Percentiles rank a stretch among this genome's conserved stretches.
Conservation (phyloP, 2,329 filamentous ascomycete species). For the Niveomyces coronatus region DNA sequence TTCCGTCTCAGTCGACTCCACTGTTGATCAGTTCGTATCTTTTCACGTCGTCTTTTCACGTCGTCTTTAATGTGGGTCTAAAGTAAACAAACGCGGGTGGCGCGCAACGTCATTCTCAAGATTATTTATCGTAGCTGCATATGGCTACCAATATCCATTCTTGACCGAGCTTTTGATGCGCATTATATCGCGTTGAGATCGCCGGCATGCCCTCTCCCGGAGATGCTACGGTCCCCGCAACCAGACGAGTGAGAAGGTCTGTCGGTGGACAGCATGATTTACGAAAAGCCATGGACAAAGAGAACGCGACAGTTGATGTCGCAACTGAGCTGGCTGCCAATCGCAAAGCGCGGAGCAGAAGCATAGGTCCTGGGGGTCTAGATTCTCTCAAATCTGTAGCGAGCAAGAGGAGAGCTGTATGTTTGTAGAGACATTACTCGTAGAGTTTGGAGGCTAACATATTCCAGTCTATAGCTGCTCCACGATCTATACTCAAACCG, state of each 20-base stretch:
- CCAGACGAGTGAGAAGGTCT: slow-evolving; percentile 58
- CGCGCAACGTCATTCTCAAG: slow-evolving; percentile 15
- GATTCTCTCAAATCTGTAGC: slow-evolving; percentile 67
- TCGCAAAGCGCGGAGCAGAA: slow-evolving; percentile 79
- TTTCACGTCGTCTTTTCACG: no score
- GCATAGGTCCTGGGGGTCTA: slow-evolving; percentile 82
- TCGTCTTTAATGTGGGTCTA: slow-evolving; percentile 11
- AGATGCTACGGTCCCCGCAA: slow-evolving; percentile 42
- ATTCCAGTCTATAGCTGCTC: slow-evolving; percentile 44
- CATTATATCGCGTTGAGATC: slow-evolving; percentile 11
- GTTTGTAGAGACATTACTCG: slow-evolving; percentile 15
- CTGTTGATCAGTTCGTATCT: slow-evolving; percentile 13
- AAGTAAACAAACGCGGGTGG: slow-evolving; percentile 31
- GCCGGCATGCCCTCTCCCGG: slow-evolving; percentile 22
- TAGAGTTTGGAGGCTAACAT: slow-evolving; percentile 4
- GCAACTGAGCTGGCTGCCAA: slow-evolving; percentile 40
- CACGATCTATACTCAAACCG: slow-evolving; percentile 71
- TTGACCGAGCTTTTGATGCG: slow-evolving; percentile 7
- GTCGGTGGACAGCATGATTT: slow-evolving; percentile 48
- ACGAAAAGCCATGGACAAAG: slow-evolving; percentile 54
- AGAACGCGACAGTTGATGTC: slow-evolving; percentile 65
- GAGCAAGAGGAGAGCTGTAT: slow-evolving; percentile 73
- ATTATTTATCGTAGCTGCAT: not conserved
- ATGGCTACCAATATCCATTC: slow-evolving; percentile 4
- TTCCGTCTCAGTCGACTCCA: not conserved